Conservation (phyloP, 352 stramenopile species). For the Chrysophaeum taylorii region DNA sequence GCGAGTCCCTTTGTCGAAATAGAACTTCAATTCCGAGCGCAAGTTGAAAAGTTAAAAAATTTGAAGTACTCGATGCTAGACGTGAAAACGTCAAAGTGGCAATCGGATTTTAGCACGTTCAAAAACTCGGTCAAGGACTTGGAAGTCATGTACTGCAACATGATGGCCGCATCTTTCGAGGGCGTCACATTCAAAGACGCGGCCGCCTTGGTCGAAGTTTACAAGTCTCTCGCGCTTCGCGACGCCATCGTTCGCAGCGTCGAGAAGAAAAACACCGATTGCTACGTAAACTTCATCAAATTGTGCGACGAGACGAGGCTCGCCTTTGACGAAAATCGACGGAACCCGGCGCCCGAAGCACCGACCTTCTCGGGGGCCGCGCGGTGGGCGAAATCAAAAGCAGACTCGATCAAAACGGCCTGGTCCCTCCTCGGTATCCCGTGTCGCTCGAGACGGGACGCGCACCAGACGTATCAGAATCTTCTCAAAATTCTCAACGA, state of each 20-base stretch:
- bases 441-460: too few relatives aligned
- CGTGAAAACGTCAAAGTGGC: slow-evolving; percentile 84
- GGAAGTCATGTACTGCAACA: slow-evolving; percentile 86
- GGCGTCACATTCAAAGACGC: slow-evolving; percentile 71
- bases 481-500: slow-evolving; percentile 36
- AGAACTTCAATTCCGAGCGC: slow-evolving; percentile 74
- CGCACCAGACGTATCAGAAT: slow-evolving; percentile 29
- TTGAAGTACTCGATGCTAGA: slow-evolving; percentile 86
- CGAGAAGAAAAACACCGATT: slow-evolving; percentile 79
- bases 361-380: too few relatives aligned
- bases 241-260: slow-evolving; percentile 81
- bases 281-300: slow-evolving; percentile 33
- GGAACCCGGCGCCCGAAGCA: too few relatives aligned
- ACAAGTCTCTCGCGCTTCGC: slow-evolving; percentile 76
- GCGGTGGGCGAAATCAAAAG: slow-evolving; percentile 79
- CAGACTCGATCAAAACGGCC: not conserved
- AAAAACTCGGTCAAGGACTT: slow-evolving; percentile 90
- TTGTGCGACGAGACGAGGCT: slow-evolving; percentile 51
- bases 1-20: slow-evolving; percentile 78
- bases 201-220: slow-evolving; percentile 79
- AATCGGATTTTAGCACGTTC: slow-evolving; percentile 86
- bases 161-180: slow-evolving; percentile 86
- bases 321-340: slow-evolving; percentile 82
- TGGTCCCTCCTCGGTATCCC: slow-evolving; percentile 12
- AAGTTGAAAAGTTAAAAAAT: slow-evolving; percentile 68